phyloP scores from a whole-genome alignment of 2,329 filamentous ascomycete species.

The Microdochium paspali region DNA sequence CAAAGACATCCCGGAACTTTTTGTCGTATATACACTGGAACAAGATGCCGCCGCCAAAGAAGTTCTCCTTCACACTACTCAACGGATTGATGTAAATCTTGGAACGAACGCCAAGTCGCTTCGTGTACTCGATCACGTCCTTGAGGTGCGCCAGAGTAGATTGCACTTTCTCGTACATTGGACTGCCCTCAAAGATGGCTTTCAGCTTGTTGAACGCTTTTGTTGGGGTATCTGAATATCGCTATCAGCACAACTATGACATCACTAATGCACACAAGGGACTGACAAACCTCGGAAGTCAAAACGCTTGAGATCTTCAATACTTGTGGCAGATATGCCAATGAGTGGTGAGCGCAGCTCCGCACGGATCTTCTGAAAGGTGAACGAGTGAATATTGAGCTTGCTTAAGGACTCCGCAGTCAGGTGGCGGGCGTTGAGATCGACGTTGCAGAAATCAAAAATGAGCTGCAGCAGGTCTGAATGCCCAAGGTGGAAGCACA shows the following conservation, averaged over 20 bases:
- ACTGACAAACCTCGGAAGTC: slow-evolving; percentile 65
- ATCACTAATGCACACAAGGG: not conserved
- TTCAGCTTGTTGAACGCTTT: slow-evolving; percentile 51
- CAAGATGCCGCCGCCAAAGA: slow-evolving; percentile 76
- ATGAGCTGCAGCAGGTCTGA: slow-evolving; percentile 77
- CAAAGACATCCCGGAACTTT: slow-evolving; percentile 77
- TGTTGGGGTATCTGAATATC: slow-evolving; percentile 35
- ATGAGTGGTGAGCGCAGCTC: slow-evolving; percentile 75
- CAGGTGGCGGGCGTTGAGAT: slow-evolving; percentile 52
- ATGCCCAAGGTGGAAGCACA: slow-evolving; percentile 89
- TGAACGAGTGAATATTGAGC: slow-evolving; percentile 71
- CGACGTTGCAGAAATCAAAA: slow-evolving; percentile 84
- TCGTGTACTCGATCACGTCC: slow-evolving; percentile 67
- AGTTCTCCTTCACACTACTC: slow-evolving; percentile 82
- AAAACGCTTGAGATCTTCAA: slow-evolving; percentile 84
- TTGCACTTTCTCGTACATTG: slow-evolving; percentile 65
- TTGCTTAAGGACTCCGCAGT: slow-evolving; percentile 81
- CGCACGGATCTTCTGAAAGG: slow-evolving; percentile 73
- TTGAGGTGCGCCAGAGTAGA: slow-evolving; percentile 72
- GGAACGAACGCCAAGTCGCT: slow-evolving; percentile 62
- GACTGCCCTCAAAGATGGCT: slow-evolving; percentile 50
- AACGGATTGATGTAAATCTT: slow-evolving; percentile 81
- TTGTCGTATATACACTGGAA: slow-evolving; percentile 88
- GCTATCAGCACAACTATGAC: slow-evolving; percentile 5
- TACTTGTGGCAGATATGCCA: slow-evolving; percentile 76